Percentiles rank a stretch among this genome's conserved stretches.
Evolutionary conservation across 2,329 filamentous ascomycete species (phyloP).

Genomic region (Botryosphaeria dothidea): DNA sequence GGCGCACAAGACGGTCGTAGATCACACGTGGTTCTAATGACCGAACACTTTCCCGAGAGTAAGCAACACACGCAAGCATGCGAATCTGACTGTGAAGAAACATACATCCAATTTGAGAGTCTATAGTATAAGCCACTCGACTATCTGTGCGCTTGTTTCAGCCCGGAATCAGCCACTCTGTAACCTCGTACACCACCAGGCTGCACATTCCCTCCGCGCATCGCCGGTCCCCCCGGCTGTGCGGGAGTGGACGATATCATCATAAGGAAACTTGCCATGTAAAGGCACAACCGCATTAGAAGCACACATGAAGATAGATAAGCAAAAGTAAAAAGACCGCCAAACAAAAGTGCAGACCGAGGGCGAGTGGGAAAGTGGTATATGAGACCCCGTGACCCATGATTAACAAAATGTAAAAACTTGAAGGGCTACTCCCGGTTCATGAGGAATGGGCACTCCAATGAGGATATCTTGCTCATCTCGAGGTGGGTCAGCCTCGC

Average conservation of each 20-base stretch:
- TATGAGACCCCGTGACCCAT: not conserved
- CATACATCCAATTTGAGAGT: constrained; percentile 1
- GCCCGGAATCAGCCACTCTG: not conserved
- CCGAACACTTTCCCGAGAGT: not conserved
- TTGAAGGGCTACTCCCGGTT: constrained; percentile 33
- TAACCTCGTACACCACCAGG: constrained; percentile 7
- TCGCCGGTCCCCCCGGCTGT: not conserved
- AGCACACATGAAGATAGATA: not conserved
- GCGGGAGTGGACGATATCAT: not conserved
- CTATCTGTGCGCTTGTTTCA: not conserved
- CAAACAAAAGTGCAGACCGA: not conserved
- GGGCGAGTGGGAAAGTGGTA: not conserved
- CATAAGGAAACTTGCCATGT: not conserved
- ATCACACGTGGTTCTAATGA: not conserved
- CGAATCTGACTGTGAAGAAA: constrained; percentile 6
- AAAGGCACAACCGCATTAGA: not conserved
- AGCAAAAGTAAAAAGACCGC: not conserved
- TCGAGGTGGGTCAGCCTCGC: constrained; percentile 38
- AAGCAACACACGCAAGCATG: not conserved
- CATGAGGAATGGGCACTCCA: constrained; percentile 40
- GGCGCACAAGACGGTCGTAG: not conserved
- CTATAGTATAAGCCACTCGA: constrained; percentile 10
- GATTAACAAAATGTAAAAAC: not conserved
- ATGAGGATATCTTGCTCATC: constrained; percentile 33
- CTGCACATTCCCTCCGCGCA: not conserved